phyloP scores from a whole-genome alignment of 2,329 filamentous ascomycete genomes.

The Cryphonectria naterciae region DNA sequence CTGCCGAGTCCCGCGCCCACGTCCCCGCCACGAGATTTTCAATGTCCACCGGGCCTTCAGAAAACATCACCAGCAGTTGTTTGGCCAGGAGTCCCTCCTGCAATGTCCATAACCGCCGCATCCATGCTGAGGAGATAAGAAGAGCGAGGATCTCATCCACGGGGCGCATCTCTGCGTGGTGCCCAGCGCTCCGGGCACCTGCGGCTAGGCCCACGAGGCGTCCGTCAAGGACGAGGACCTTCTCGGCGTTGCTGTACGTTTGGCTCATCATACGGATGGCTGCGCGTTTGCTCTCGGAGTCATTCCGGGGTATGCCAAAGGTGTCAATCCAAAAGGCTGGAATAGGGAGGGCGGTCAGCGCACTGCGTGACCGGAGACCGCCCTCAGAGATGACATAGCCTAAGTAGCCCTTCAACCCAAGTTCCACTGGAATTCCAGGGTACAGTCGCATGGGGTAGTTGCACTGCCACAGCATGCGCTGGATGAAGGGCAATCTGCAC shows the following conservation, averaged over 20 bases:
- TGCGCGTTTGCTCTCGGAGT: too few species aligned
- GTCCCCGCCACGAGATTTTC: slow-evolving; percentile 1
- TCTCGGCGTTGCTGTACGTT: slow-evolving; percentile 3
- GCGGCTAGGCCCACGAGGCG: slow-evolving; percentile 8
- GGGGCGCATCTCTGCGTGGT: neutral
- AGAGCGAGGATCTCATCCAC: too few species aligned
- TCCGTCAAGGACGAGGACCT: slow-evolving; percentile 9
- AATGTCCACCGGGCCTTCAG: neutral
- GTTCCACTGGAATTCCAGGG: too few species aligned
- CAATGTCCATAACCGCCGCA: slow-evolving; percentile 12
- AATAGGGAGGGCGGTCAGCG: too few species aligned
- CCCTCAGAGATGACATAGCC: too few species aligned
- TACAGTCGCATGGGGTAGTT: too few species aligned
- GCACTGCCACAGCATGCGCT: too few species aligned
- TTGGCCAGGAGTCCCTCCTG: slow-evolving; percentile 11
- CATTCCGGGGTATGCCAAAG: too few species aligned
- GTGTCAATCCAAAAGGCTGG: too few species aligned
- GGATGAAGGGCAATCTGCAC: slow-evolving; percentile 4
- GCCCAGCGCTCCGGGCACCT: neutral
- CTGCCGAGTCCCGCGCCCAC: neutral
- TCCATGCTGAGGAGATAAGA: slow-evolving; percentile 8
- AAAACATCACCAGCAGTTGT: slow-evolving; percentile 3
- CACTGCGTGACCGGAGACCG: too few species aligned
- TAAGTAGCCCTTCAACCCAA: too few species aligned
- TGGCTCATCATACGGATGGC: too few species aligned